Evolutionary conservation across 352 stramenopile species (phyloP), one percentile per base, ranked within the genome.

Genomic region (Pythium chondricola): DNA sequence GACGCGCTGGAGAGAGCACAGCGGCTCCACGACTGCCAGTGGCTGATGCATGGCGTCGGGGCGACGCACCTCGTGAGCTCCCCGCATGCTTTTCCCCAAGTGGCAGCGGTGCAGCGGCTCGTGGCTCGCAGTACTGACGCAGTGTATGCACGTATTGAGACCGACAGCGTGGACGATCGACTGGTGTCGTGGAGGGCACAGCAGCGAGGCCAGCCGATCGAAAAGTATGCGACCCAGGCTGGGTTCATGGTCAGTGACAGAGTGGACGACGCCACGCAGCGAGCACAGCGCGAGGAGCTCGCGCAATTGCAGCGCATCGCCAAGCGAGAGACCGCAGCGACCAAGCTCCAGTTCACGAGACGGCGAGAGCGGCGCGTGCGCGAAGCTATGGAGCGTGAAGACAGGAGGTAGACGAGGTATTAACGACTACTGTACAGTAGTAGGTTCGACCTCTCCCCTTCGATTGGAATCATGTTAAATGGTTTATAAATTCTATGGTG

Each of bases 1-100:
- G 74, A 90, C 7, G 79, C 77, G 0, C 53, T 91, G 2, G 74
- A 88, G 25, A 68, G 75, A 36, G 67, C 71, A 0, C 82, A 93
- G 37, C 61, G 74, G 11, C 58, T 68, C 29, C 82, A 91, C 43
- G 82, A 93, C 39, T 86, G 73, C 20, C 74, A 85, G 31, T 61
- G 48, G 27, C 56, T 53, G 3, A 57, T 76, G 47, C 60, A 70
- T 26, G 36, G 40, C 13, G 43, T 63, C 22, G 45, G 51, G 14
- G 56, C 60, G 14, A 72, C 65, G 8, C 61, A 72, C 29, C 65
- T 63, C 7, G 69, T 63, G 2, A 61, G 71, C 41, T 87, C 79
- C 0, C 79, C 79, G 16, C 69, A 80, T 38, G 63, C 75, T 10
- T 38, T 64, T 0, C 40, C 49, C 33, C 79, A 88, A 45, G 52